Evolutionary conservation across 768 basidiomycete genomes (phyloP).

Genomic region (Leccinum pellstonianum): DNA sequence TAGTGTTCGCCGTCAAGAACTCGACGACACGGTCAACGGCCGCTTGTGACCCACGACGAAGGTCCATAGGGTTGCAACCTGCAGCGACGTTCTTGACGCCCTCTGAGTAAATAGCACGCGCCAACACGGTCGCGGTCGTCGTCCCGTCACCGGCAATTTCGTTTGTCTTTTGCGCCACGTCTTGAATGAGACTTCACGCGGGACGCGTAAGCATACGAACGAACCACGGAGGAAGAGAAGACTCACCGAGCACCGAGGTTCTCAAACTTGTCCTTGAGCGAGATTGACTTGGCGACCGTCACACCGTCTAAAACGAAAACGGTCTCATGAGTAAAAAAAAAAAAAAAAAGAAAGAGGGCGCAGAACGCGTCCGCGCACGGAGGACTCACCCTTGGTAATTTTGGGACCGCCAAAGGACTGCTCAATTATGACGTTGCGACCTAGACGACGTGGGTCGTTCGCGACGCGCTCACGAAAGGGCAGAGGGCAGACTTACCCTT

Average conservation of each 20-base stretch:
- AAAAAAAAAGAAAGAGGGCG: not conserved
- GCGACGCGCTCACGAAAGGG: not conserved
- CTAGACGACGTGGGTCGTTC: constrained; percentile 38
- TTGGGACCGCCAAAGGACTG: constrained; percentile 87
- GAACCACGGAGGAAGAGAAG: not conserved
- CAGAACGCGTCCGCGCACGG: not conserved
- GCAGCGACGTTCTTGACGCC: constrained; percentile 99
- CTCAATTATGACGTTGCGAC: constrained; percentile 98
- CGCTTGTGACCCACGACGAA: constrained; percentile 95
- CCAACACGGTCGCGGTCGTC: constrained; percentile 95
- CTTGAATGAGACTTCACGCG: constrained; percentile 74
- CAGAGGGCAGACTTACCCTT: constrained; percentile 58
- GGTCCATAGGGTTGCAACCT: constrained; percentile 99
- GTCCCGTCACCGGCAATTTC: constrained; percentile 97
- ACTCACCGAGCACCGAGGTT: constrained; percentile 95
- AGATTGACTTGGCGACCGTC: constrained; percentile 95
- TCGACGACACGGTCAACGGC: constrained; percentile 95
- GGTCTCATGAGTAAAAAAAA: not conserved
- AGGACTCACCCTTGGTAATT: constrained; percentile 86
- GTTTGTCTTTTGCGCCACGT: constrained; percentile 96
- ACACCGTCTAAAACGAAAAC: constrained; percentile 73
- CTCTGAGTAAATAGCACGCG: constrained; percentile 96
- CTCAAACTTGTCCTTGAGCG: constrained; percentile 96
- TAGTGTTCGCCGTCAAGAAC: constrained; percentile 83
- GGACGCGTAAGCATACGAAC: constrained; percentile 4